Evolutionary conservation across 179 eudicot species (phyloP).

Genomic region (Heliamphora pulchella): DNA sequence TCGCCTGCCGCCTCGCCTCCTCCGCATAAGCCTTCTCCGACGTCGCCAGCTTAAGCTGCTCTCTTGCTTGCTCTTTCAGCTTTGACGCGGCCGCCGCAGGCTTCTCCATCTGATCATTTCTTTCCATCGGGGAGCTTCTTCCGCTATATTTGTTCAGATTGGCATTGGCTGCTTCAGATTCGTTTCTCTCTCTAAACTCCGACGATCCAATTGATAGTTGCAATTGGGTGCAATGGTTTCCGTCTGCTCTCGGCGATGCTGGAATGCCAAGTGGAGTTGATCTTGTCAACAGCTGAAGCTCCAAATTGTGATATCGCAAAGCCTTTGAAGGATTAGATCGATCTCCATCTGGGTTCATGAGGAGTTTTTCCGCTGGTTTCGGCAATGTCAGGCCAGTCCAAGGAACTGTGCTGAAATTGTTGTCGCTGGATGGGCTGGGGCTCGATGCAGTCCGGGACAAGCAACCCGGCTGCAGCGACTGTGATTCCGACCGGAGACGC

Average conservation of each 20-base stretch:
- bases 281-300: slow-evolving; percentile 50
- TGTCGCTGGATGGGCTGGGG: slow-evolving; percentile 19
- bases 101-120: neutral
- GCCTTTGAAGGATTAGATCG: neutral
- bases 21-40: slow-evolving; percentile 70
- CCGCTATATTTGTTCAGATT: neutral
- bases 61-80: slow-evolving; percentile 34
- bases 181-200: slow-evolving; percentile 18
- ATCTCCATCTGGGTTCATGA: neutral
- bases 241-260: neutral
- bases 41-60: slow-evolving; percentile 46
- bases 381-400: slow-evolving; percentile 10
- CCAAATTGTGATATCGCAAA: slow-evolving; percentile 27
- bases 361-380: neutral
- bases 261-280: neutral
- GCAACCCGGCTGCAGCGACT: slow-evolving; percentile 17
- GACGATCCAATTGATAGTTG: slow-evolving; percentile 84
- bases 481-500: slow-evolving; percentile 17
- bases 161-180: neutral
- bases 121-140: too few species aligned
- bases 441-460: slow-evolving; percentile 20
- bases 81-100: neutral
- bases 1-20: slow-evolving; percentile 59
- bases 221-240: slow-evolving; percentile 42
- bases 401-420: slow-evolving; percentile 2